Evolutionary conservation across 1,139 yeast genomes (phyloP).

Genomic region (Saccharomyces hybrid): DNA sequence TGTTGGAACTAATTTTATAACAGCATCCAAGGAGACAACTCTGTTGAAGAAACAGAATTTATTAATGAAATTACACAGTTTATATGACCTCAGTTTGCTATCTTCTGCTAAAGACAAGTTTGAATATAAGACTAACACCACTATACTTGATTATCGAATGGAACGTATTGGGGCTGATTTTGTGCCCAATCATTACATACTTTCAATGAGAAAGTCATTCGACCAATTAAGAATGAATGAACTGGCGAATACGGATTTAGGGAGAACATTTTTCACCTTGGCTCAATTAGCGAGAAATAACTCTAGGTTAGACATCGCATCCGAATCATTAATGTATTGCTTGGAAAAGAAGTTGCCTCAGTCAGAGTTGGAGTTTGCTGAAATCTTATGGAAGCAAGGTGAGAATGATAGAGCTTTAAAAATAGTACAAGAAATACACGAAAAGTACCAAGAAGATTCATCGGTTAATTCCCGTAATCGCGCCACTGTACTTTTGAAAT

Average conservation of each 20-base stretch:
- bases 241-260: slow-evolving; percentile 37
- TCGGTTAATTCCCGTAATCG: slow-evolving; percentile 27
- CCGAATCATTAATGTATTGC: slow-evolving; percentile 65
- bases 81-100: slow-evolving; percentile 49
- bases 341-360: slow-evolving; percentile 36
- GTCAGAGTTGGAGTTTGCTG: slow-evolving; percentile 75
- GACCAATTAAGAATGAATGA: slow-evolving; percentile 37
- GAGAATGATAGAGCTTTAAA: slow-evolving; percentile 81
- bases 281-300: slow-evolving; percentile 65
- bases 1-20: slow-evolving; percentile 54
- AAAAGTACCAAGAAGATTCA: slow-evolving; percentile 20
- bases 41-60: slow-evolving; percentile 49
- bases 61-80: slow-evolving; percentile 60
- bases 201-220: slow-evolving; percentile 53
- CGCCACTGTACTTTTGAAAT: slow-evolving; percentile 58
- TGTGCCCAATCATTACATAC: slow-evolving; percentile 52
- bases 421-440: slow-evolving; percentile 43
- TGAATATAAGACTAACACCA: slow-evolving; percentile 20
- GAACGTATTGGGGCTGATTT: slow-evolving; percentile 54
- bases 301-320: slow-evolving; percentile 64
- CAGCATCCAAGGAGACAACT: slow-evolving; percentile 52
- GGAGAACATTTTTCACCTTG: slow-evolving; percentile 49
- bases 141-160: slow-evolving; percentile 36
- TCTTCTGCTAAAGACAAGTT: slow-evolving; percentile 19
- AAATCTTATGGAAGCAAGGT: slow-evolving; percentile 83